Percentiles rank a stretch among this genome's conserved stretches.
phyloP scores from a whole-genome alignment of 441 rosid species.

The Kokia cookei region DNA sequence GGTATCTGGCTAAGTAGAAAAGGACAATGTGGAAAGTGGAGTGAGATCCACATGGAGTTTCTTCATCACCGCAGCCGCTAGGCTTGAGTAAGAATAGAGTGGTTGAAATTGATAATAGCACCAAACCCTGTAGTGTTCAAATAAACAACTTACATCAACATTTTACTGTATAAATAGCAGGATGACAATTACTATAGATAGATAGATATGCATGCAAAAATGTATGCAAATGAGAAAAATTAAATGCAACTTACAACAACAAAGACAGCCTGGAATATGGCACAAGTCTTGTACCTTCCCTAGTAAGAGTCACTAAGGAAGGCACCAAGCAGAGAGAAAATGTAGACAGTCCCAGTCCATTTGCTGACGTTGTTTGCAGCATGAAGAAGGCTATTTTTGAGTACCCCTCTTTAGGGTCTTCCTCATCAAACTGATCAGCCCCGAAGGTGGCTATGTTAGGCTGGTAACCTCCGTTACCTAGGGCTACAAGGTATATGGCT shows the following conservation, averaged over 20 bases:
- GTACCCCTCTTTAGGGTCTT: conserved; percentile 54
- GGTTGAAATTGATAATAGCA: conserved; percentile 39
- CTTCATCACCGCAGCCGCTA: conserved; percentile 46
- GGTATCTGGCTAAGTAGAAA: conserved; percentile 56
- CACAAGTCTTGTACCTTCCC: conserved; percentile 80
- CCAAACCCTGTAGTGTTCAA: conserved; percentile 42
- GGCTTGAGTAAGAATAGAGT: conserved; percentile 42
- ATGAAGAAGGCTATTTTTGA: conserved; percentile 60
- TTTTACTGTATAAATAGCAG: neutral
- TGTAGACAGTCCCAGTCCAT: conserved; percentile 77
- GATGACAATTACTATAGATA: neutral
- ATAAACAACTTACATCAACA: neutral
- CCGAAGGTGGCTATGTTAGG: conserved; percentile 51
- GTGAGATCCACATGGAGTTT: conserved; percentile 47
- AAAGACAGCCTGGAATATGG: conserved; percentile 60
- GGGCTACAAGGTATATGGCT: conserved; percentile 52
- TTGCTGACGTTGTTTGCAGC: conserved; percentile 74
- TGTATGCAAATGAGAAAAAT: neutral
- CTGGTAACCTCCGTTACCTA: conserved; percentile 70
- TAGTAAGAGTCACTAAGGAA: conserved; percentile 72
- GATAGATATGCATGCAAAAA: too few relatives aligned
- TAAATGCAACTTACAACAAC: conserved; percentile 41
- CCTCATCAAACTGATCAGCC: conserved; percentile 65
- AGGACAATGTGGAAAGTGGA: conserved; percentile 29
- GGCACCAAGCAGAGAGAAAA: conserved; percentile 73